These are phyloP conservation scores for Trypethelium eluteriae DNA, from an alignment of 495 filamentous ascomycete species.

Conservation along the genomic window DNA sequence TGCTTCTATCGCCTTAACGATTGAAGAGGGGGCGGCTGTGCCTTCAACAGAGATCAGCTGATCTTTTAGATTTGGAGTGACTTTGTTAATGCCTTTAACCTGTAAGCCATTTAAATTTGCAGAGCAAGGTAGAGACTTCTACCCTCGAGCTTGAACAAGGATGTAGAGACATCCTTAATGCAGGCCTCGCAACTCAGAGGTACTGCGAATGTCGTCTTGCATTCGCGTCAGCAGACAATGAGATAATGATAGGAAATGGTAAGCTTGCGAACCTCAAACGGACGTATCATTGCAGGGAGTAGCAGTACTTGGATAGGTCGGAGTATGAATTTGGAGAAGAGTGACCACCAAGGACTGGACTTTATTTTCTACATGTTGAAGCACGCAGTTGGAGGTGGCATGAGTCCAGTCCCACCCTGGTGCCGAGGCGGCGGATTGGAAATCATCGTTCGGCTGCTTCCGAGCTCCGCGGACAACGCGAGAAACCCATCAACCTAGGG, in stretches of 20 bases:
- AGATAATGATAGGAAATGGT: neutral
- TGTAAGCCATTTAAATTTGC: neutral
- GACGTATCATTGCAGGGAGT: slow-evolving; percentile 7
- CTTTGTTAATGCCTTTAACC: slow-evolving; percentile 51
- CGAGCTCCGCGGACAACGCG: neutral
- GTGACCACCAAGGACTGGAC: neutral
- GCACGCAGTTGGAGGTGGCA: neutral
- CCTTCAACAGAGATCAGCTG: slow-evolving; percentile 65
- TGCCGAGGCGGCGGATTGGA: neutral
- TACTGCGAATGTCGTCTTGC: slow-evolving; percentile 86
- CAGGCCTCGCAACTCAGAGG: slow-evolving; percentile 85
- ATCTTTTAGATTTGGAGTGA: slow-evolving; percentile 56
- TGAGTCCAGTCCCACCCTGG: neutral
- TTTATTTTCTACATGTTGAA: neutral
- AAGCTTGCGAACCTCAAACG: slow-evolving; percentile 1
- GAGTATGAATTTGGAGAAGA: neutral
- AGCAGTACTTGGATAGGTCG: neutral
- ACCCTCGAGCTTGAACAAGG: slow-evolving; percentile 67
- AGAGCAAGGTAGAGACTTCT: slow-evolving; percentile 13
- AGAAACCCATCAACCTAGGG: neutral
- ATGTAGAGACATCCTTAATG: slow-evolving; percentile 70
- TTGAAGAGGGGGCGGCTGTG: slow-evolving; percentile 75
- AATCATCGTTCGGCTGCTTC: slow-evolving; percentile 5
- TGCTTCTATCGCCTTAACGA: slow-evolving; percentile 77
- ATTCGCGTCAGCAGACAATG: neutral